A percentile compares a stretch with the other conserved stretches of the same genome.
Conservation (phyloP, 139 green algal genomes). For the Mesotaenium endlicherianum region DNA sequence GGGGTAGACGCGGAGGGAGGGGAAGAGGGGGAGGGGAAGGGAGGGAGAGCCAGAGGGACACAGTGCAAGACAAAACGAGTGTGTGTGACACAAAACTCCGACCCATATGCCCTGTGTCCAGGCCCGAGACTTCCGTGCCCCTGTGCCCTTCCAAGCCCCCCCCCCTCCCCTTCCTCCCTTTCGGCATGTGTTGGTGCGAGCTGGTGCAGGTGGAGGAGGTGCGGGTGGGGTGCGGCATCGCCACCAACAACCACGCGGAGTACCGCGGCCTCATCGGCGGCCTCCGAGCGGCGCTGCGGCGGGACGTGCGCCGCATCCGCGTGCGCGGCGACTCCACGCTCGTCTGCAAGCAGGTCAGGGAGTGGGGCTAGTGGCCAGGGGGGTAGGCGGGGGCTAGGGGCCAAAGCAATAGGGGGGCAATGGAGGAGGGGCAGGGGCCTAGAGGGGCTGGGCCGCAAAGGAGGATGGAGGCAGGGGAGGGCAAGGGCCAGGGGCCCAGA, state of each 20-base stretch:
- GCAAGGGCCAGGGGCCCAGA: too few relatives aligned
- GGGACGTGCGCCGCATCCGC: not conserved
- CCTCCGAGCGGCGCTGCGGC: not conserved
- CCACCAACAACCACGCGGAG: slow-evolving; percentile 30
- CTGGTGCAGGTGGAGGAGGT: slow-evolving; percentile 17
- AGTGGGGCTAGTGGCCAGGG: not conserved
- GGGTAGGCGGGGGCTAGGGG: too few relatives aligned
- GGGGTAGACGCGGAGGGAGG: not conserved
- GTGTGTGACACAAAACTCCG: not conserved
- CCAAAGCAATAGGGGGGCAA: too few relatives aligned
- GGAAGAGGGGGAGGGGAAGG: not conserved
- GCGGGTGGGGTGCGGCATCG: not conserved
- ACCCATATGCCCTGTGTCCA: not conserved
- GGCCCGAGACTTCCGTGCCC: not conserved
- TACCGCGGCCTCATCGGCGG: slow-evolving; percentile 32
- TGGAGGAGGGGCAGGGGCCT: too few relatives aligned
- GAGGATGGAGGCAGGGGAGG: too few relatives aligned
- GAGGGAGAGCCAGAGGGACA: not conserved
- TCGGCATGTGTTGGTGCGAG: too few relatives aligned
- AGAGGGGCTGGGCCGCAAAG: too few relatives aligned
- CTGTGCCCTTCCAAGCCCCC: not conserved
- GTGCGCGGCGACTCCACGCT: slow-evolving; percentile 34
- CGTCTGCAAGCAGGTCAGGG: slow-evolving; percentile 35
- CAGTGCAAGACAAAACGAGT: not conserved
- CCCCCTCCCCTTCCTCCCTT: not conserved